A percentile compares a stretch with the other conserved stretches of the same genome.
These are phyloP conservation scores for Zymoseptoria brevis DNA, from an alignment of 2,329 filamentous ascomycete species.

Conservation along the genomic window DNA sequence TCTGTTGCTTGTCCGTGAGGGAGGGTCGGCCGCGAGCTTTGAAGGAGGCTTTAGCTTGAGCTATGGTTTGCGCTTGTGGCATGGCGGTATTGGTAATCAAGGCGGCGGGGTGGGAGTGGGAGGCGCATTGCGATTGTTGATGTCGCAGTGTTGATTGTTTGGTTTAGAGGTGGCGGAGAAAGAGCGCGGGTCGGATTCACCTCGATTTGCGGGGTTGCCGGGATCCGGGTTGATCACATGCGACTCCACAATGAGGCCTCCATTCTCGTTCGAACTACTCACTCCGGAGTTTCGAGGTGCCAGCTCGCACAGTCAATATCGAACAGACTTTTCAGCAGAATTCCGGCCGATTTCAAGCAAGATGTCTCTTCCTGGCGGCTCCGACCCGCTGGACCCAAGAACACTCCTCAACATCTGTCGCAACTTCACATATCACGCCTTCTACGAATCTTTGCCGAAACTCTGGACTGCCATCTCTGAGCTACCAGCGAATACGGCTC, in stretches of 20 bases:
- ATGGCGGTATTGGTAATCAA: neutral
- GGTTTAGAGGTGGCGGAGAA: conserved; percentile 1
- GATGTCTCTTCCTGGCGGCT: neutral
- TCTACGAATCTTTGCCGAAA: conserved; percentile 10
- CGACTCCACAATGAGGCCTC: neutral
- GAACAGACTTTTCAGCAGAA: neutral
- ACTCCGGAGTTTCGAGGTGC: neutral
- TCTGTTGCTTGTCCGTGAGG: conserved; percentile 26
- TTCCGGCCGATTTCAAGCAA: neutral
- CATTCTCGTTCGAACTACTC: neutral
- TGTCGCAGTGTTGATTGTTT: neutral
- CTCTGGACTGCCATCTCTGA: conserved; percentile 9
- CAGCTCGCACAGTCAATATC: neutral
- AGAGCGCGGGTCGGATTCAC: neutral
- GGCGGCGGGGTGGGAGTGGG: neutral
- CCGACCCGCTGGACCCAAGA: conserved; percentile 10
- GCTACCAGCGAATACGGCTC: conserved; percentile 10
- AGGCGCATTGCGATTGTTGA: neutral
- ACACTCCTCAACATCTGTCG: conserved; percentile 11
- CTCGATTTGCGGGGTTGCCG: neutral
- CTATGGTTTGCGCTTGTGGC: conserved; percentile 23
- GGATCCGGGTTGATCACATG: neutral
- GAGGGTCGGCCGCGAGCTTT: conserved; percentile 26
- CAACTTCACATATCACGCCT: conserved; percentile 5
- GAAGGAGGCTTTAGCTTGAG: conserved; percentile 32